A percentile compares a stretch with the other conserved stretches of the same genome.
phyloP scores from a whole-genome alignment of 2,329 filamentous ascomycete genomes.

The Aspergillus glaucus region DNA sequence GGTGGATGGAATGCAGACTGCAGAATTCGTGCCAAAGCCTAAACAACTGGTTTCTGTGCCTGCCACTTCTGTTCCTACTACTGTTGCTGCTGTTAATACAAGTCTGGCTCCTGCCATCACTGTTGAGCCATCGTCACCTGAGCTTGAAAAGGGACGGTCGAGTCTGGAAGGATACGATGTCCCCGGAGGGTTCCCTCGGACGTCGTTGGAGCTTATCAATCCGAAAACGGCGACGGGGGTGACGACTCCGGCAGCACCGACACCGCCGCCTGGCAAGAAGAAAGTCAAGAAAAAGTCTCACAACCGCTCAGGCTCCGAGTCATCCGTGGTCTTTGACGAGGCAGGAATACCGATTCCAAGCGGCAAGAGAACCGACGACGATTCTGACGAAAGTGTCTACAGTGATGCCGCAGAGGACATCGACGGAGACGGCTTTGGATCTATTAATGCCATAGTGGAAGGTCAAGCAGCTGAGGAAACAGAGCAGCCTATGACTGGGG shows the following conservation, averaged over 20 bases:
- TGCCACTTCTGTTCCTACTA: not conserved
- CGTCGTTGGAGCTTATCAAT: constrained; percentile 16
- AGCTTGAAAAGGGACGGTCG: constrained; percentile 30
- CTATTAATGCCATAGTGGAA: constrained; percentile 43
- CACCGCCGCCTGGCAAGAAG: constrained; percentile 4
- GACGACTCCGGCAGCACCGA: not conserved
- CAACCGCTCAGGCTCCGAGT: not conserved
- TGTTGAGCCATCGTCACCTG: constrained; percentile 44
- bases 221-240: constrained; percentile 3
- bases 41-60: not conserved
- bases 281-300: constrained; percentile 5
- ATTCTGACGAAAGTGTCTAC: constrained; percentile 42
- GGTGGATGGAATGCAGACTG: not conserved
- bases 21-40: not conserved
- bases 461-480: constrained; percentile 7
- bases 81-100: constrained; percentile 3
- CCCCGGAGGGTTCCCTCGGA: constrained; percentile 54
- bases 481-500: not conserved
- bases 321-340: not conserved
- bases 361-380: constrained; percentile 23
- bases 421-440: constrained; percentile 42
- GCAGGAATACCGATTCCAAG: not conserved
- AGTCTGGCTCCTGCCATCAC: constrained; percentile 36
- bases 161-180: constrained; percentile 44
- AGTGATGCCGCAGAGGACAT: constrained; percentile 40